Base-by-base conservation (phyloP, 768 basidiomycete genomes). In the Lactarius deliciosus region DNA sequence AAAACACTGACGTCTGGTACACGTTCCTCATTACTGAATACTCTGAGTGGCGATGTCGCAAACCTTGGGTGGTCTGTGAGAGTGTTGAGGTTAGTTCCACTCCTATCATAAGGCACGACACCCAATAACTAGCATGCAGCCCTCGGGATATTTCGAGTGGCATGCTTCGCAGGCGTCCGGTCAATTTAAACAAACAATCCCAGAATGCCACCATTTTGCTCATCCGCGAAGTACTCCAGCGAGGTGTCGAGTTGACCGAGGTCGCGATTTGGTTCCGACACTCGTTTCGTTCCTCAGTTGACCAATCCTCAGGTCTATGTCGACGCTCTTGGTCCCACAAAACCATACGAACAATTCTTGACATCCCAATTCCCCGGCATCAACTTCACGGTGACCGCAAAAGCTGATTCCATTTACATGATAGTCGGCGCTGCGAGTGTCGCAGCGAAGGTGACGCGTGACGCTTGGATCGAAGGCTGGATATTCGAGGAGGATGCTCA, bases 391-490 rank as follows among this genome's bases (percentile, higher is more conserved):
- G 97, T 99, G 28, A 84, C 88, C 11, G 85, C 87, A 32, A 98
- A 99, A 77, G 97, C 97, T 18, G 97, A 99, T 74, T 88, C 89
- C n/a, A 87, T 92, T 68, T 99, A 86, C 83, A 97, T 95, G 73
- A 96, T 99, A 66, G 97, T 99, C 66, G 90, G 94, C 25, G 97
- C 97, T 7, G 97, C 96, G 1, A 94, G 92, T 75, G 93, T 98
- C n/a, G 94, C 94, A 2, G 97, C 97, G 2, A 99, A 99, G 77
- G 95, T 96, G 32, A 98, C 96, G 0, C 82, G 96, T 64, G 96
- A 98, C 73, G 86, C 89, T 8, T 94, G 94, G 76, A 81, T 98
- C 22, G 89, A 96, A 67, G 82, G 82, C 3, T 98, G 96, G 96
- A 73, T 81, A 11, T 96, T 88, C 69, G 86, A 91, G 75, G 92